Conservation (phyloP, 257 asterid species). For the Verbena officinalis region DNA sequence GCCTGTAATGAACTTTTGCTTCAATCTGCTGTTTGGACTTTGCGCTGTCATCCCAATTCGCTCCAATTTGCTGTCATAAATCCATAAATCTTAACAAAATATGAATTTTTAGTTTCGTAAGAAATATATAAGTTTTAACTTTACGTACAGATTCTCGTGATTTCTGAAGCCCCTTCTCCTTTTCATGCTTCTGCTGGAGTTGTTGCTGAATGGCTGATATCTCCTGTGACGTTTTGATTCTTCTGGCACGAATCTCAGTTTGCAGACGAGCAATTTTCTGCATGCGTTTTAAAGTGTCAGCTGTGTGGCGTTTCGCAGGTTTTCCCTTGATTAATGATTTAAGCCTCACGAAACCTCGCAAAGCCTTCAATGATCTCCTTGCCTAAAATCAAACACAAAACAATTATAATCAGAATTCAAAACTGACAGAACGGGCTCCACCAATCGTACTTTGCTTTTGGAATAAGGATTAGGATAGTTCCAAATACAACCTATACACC, state of each 20-base stretch:
- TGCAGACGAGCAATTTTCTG: conserved; percentile 76
- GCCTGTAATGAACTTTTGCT: conserved; percentile 47
- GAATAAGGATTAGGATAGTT: too few species aligned
- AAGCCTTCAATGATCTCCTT: conserved; percentile 67
- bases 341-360: conserved; percentile 73
- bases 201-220: conserved; percentile 52
- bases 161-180: conserved; percentile 50
- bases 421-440: too few species aligned
- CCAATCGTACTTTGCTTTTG: too few species aligned
- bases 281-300: conserved; percentile 65
- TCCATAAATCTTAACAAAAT: conserved; percentile 30
- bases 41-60: conserved; percentile 61
- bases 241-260: conserved; percentile 64
- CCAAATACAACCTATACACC: too few species aligned
- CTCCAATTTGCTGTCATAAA: conserved; percentile 42
- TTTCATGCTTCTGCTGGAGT: conserved; percentile 56
- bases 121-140: background rate
- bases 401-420: background rate
- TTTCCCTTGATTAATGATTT: conserved; percentile 62
- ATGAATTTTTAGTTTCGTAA: background rate
- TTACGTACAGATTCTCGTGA: conserved; percentile 47
- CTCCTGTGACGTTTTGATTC: conserved; percentile 57
- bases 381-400: conserved; percentile 47
- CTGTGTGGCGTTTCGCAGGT: conserved; percentile 65
- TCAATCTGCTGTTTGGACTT: conserved; percentile 70